Base-by-base conservation (phyloP, 2,329 filamentous ascomycete genomes). In the Colletotrichum abscissum region DNA sequence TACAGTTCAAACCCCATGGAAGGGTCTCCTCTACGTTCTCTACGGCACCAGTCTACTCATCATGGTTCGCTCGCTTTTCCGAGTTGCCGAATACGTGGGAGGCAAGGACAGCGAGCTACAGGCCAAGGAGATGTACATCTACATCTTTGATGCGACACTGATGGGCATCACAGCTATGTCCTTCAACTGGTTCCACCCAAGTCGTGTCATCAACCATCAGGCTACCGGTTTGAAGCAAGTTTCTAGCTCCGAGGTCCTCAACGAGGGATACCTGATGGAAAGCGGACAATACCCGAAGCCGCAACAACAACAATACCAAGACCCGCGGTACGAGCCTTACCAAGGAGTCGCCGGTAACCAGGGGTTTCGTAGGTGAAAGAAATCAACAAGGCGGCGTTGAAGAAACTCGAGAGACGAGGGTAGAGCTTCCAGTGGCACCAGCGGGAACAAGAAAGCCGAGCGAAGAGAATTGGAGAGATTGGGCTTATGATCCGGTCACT, bases 81-180 rank as follows among this genome's bases (percentile, higher is more conserved):
- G 86, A 46, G 79, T 85, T 4, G 78, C 85, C 11, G 86, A 87
- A 76, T 87, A 86, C 67, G 76, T 79, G 9, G 74, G 80, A 66
- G 83, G 83, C 7, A 77, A 78, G n/a, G 78, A 79, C 5, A 81
- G 81, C 2, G 79, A 78, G 19, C 74, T 84, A 4, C 76, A 83
- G 58, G 73, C 74, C 9, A 80, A 83, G 54, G 83, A 85, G 75
- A 78, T 75, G 63, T 81, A 77, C 63, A 75, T 84, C 33, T 85
- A 84, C 68, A 65, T 84, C 35, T 83, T 85, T 54, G 83, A 85
- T 71, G 82, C 82, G 7, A 55, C 78, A n/a, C 77, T 82, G 7
- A 85, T 85, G 81, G 52, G 58, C 4, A 67, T 74, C 12, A 55
- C 79, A 7, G 74, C 77, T 6, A 67, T 75, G 2, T 28, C 78